These are phyloP conservation scores for Neoascochyta sp. DNA, from an alignment of 2,329 filamentous ascomycete genomes.

Conservation along the genomic window DNA sequence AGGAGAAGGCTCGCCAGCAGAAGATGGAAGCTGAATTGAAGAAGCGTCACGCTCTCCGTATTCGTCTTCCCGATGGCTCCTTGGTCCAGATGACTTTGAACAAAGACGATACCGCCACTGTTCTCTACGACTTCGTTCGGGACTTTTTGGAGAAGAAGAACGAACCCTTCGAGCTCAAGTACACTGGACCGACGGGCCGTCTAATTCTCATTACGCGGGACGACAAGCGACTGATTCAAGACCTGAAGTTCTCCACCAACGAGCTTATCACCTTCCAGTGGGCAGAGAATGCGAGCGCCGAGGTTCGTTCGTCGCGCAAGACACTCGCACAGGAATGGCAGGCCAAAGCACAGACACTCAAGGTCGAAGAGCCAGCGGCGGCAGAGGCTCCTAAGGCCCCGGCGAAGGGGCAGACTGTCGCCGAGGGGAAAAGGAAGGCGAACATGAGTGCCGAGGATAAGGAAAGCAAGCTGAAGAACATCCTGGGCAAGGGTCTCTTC, in stretches of 20 bases:
- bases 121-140: constrained; percentile 71
- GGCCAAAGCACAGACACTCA: constrained; percentile 62
- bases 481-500: constrained; percentile 36
- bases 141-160: constrained; percentile 62
- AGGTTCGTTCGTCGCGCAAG: constrained; percentile 51
- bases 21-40: constrained; percentile 61
- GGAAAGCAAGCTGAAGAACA: constrained; percentile 40
- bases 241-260: constrained; percentile 65
- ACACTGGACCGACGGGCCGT: constrained; percentile 54
- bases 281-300: constrained; percentile 59
- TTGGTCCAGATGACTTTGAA: constrained; percentile 70
- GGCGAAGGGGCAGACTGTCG: constrained; percentile 15
- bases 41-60: constrained; percentile 65
- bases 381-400: constrained; percentile 7
- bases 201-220: constrained; percentile 44
- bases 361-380: constrained; percentile 53
- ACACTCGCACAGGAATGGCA: constrained; percentile 60
- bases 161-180: constrained; percentile 69
- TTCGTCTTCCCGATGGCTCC: constrained; percentile 85
- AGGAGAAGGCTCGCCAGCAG: constrained; percentile 62
- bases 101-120: constrained; percentile 63
- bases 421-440: constrained; percentile 32
- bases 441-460: constrained; percentile 34
- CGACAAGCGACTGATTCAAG: constrained; percentile 62
- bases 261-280: constrained; percentile 75